Base-by-base conservation (phyloP, 768 basidiomycete species). In the Galerina marginata region DNA sequence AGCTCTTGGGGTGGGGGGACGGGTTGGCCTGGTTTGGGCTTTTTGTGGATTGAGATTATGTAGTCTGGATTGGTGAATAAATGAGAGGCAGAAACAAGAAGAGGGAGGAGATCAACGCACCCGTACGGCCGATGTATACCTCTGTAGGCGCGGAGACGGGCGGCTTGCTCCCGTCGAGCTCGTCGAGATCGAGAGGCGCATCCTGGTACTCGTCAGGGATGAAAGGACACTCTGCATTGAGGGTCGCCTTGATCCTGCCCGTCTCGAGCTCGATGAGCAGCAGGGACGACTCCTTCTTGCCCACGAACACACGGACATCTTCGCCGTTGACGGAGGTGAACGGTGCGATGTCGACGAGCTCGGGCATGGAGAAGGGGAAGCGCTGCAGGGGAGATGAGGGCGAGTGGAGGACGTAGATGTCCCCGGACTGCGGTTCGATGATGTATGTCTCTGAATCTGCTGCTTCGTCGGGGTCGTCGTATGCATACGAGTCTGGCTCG, bases 371-470 rank as follows among this genome's bases (percentile, higher is more conserved):
- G 63, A 97, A 85, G 1, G 95, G 94, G 62, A 99, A 90, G 49
- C 91, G 92, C 68, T 95, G 89, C 43, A 98, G 82, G 2, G 90
- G 86, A 51, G 83, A 83, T 12, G 81, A 81, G 1, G 88, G 87
- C 0, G 86, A 83, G 6, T 87, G 76, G 77, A 93, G 88, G 60
- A 97, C 87, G 72, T 92, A 99, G 65, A 99, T 92, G 68, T 94
- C 91, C 6, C 96, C 96, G 4, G 92, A 90, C 79, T 95, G 92
- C 0, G 96, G 96, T 69, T 98, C 96, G 54, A 98, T 92, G 61
- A 98, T 89, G 75, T 96, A 99, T 45, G 90, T 84, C 71, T 94
- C 93, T 77, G 29, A 33, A 20, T 20, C 72, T 0, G 74, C 69
- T 56, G 77, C 71, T 49, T 83, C 82, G 63, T 89, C 88, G 60